Base-by-base conservation (phyloP, 331 rosid genomes). In the Cydonia oblonga region DNA sequence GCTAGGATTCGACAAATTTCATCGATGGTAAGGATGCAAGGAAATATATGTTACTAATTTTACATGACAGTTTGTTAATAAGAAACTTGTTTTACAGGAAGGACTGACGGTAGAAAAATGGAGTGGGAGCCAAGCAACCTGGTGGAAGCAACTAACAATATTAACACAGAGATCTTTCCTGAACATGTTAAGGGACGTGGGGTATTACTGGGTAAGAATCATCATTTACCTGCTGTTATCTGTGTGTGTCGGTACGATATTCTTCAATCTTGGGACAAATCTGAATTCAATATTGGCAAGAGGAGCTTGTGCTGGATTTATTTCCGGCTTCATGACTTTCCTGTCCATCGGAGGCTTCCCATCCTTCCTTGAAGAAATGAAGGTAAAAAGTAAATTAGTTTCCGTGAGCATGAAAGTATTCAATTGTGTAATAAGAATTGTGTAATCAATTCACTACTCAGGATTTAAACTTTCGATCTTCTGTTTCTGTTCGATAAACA, bases 281-380 rank as follows among this genome's bases (percentile, higher is more conserved):
- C 90, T 88, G 81, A 77, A 86, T 59, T 84, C 98, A 4, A 89
- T 93, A 83, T 69, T 93, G 26, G 98, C 98, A 9, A 85, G 97
- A 5, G 96, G 96, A 33, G 98, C 98, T 56, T 93, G 98, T 28
- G 97, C 96, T 70, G 98, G 88, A 6, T 93, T 93, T 59, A 77
- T 93, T 44, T 86, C 97, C n/a, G 96, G 97, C 46, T 93, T 93
- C 56, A 91, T 93, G 98, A 93, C 98, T 56, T 93, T 93, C 83
- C 90, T 89, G 97, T 86, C 98, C 28, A 93, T 93, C 12, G 96
- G 97, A 71, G 98, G 98, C 67, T 93, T 93, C 84, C 98, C 98
- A 70, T 93, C 96, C 20, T 93, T 91, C 66, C 71, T 88, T 61
- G 98, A 93, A 81, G 98, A 93, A 87, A 89, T 89, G 96, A 93